These are phyloP conservation scores for Yamadazyma atlantica DNA, from an alignment of 1,139 yeast species.

Conservation along the genomic window DNA sequence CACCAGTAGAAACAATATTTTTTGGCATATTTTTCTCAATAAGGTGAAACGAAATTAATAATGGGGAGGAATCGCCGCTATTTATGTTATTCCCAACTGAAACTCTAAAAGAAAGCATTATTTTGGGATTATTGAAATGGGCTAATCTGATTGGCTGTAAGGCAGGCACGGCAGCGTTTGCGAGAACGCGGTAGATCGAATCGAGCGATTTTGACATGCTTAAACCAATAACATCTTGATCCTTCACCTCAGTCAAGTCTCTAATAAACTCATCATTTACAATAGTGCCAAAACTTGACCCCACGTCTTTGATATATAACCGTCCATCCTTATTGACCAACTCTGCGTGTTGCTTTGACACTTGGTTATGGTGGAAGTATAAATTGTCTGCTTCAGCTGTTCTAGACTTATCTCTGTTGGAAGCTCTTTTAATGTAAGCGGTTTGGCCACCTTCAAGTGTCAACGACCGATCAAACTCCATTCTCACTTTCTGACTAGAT, in stretches of 20 bases:
- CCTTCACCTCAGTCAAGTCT: slow-evolving; percentile 19
- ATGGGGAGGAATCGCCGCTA: not conserved
- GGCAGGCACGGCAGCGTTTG: slow-evolving; percentile 3
- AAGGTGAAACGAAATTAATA: not conserved
- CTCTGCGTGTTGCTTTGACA: slow-evolving; percentile 31
- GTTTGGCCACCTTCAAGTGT: not conserved
- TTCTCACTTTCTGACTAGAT: not conserved
- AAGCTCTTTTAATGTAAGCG: slow-evolving; percentile 25
- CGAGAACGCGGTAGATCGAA: not conserved
- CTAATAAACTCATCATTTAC: slow-evolving; percentile 26
- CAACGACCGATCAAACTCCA: not conserved
- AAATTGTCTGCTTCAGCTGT: slow-evolving; percentile 23
- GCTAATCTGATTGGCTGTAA: slow-evolving; percentile 4
- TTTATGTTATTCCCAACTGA: not conserved
- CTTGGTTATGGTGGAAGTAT: slow-evolving; percentile 26
- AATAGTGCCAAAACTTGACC: slow-evolving; percentile 44
- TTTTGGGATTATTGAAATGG: slow-evolving; percentile 3
- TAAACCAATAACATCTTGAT: slow-evolving; percentile 32
- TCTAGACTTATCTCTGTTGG: slow-evolving; percentile 24
- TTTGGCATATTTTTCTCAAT: not conserved
- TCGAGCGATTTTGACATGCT: slow-evolving; percentile 28
- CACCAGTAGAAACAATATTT: too few species aligned
- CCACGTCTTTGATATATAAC: slow-evolving; percentile 28
- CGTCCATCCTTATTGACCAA: slow-evolving; percentile 13
- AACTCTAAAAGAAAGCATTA: slow-evolving; percentile 1